These are phyloP conservation scores for Carpinus fangiana DNA, from an alignment of 306 rosid species.

Conservation along the genomic window DNA sequence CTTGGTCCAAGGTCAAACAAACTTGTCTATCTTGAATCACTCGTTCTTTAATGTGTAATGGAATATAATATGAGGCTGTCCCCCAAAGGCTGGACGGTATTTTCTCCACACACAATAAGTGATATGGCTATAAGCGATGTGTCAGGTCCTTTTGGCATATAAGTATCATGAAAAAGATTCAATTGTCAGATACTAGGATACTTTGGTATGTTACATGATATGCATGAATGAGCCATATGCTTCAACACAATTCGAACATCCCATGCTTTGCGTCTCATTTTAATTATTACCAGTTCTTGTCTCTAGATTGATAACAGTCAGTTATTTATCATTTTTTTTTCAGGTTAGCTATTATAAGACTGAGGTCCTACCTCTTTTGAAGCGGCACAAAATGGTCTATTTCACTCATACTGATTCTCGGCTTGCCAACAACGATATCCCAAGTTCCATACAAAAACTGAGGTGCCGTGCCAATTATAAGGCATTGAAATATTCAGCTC, in stretches of 20 bases:
- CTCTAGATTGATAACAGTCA: background rate
- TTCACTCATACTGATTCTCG: conserved; percentile 94
- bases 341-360: conserved; percentile 79
- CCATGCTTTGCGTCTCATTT: conserved; percentile 13
- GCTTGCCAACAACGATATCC: conserved; percentile 73
- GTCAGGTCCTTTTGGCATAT: conserved; percentile 13
- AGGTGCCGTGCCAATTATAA: conserved; percentile 87
- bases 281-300: conserved; percentile 16
- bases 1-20: conserved; percentile 86
- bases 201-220: conserved; percentile 7
- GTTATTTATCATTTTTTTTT: conserved; percentile 24
- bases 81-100: background rate
- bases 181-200: background rate
- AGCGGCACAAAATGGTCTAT: conserved; percentile 82
- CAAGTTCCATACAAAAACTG: conserved; percentile 70
- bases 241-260: conserved; percentile 8
- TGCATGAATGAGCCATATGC: conserved; percentile 15
- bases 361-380: conserved; percentile 80
- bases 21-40: conserved; percentile 12
- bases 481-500: conserved; percentile 88
- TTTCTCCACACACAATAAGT: conserved; percentile 11
- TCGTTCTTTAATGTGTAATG: conserved; percentile 1
- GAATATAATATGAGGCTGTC: background rate
- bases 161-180: conserved; percentile 2
- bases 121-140: conserved; percentile 18